Percentiles rank a stretch among this genome's conserved stretches.
Conservation (phyloP, 2,329 filamentous ascomycete genomes). For the Xylariales sp. region DNA sequence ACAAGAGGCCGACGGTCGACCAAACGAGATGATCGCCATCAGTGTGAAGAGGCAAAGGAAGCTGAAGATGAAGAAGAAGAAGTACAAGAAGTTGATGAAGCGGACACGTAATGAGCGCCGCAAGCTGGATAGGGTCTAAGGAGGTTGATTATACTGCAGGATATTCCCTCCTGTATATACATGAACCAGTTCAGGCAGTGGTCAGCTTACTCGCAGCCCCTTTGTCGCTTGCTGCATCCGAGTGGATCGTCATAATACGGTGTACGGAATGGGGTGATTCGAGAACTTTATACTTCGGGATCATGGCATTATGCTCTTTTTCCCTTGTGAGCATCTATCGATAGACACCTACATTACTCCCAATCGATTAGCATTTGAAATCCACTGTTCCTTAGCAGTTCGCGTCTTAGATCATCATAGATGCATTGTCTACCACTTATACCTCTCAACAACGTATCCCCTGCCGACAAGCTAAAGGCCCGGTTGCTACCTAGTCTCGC, state of each 20-base stretch:
- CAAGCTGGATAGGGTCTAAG: conserved; percentile 68
- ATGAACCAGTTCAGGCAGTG: conserved; percentile 8
- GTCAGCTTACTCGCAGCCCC: background rate
- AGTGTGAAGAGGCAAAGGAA: conserved; percentile 90
- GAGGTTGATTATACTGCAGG: background rate
- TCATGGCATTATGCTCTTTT: conserved; percentile 5
- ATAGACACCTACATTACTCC: conserved; percentile 6
- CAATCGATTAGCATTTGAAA: conserved; percentile 5
- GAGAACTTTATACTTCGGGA: conserved; percentile 8
- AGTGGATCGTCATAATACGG: conserved; percentile 19
- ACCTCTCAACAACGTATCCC: no score
- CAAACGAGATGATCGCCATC: conserved; percentile 66
- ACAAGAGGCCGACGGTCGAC: conserved; percentile 47
- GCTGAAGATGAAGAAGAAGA: conserved; percentile 99
- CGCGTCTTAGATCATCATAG: no score
- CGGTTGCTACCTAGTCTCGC: no score
- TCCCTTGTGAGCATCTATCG: background rate
- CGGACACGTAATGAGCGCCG: conserved; percentile 82
- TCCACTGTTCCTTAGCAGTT: no score
- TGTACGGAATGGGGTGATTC: conserved; percentile 15
- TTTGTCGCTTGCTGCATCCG: conserved; percentile 4
- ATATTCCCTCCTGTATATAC: conserved; percentile 13
- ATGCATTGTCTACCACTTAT: no score
- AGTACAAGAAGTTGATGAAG: conserved; percentile 99
- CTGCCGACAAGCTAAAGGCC: no score